Base-by-base conservation (phyloP, 139 green algal genomes). In the Nannochloris sp. region DNA sequence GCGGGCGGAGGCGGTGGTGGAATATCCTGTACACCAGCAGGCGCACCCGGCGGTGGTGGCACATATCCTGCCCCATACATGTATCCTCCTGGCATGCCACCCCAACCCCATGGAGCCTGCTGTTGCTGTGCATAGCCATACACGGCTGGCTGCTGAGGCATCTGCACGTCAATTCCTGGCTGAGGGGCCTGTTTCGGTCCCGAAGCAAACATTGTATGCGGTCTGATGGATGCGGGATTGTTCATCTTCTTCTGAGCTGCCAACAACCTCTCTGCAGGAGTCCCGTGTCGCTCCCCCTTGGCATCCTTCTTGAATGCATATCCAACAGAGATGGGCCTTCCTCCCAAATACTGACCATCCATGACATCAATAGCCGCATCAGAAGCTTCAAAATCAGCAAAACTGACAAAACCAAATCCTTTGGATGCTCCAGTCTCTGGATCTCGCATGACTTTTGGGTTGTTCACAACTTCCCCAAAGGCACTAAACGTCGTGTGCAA, bases 261-360 rank as follows among this genome's bases (percentile, higher is more conserved):
- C 50, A 97, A 75, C 75, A 95, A 61, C 2, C 91, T 75, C 80
- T 97, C 91, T 4, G 90, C 88, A 0, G 88, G 87, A 6, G 89
- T 96, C 61, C 93, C 93, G 69, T 99, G 93, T 12, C 93, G 82
- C 78, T 98, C 93, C 7, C 92, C 90, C 63, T 89, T 93, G 3
- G 83, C 91, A 74, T 98, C 93, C 70, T 98, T 98, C 75, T 97
- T 97, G 79, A 85, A 98, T 0, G 93, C 93, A 64, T 97, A 98
- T 10, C 64, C 71, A 21, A 97, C 90, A 11, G 79, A 82, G 64
- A 98, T 95, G 21, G 86, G 62, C 43, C 90, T 81, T 66, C 93
- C 93, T 71, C 81, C 90, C 15, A 98, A 78, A 73, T 88, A 97
- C 80, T 98, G 89, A 9, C 88, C 88, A 61, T 96, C 85, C 92